Percentiles rank a stretch among this genome's conserved stretches.
These are phyloP conservation scores for Lumnitzera racemosa DNA, from an alignment of 345 rosid genomes.

Conservation along the genomic window DNA sequence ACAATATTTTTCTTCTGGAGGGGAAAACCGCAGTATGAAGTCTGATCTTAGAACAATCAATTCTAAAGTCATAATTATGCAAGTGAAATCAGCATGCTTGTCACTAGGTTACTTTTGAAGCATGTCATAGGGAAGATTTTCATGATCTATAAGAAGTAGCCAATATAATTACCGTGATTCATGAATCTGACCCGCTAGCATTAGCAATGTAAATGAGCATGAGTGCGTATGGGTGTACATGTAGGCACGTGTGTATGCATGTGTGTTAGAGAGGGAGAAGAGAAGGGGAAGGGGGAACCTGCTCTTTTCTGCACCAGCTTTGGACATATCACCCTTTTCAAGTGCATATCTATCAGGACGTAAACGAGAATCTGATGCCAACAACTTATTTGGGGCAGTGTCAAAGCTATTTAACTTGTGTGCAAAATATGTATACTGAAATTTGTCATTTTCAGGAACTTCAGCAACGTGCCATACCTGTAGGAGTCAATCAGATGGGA, in stretches of 20 bases:
- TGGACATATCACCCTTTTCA: conserved; percentile 27
- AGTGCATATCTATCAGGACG: conserved; percentile 34
- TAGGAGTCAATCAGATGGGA: background rate
- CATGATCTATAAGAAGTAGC: background rate
- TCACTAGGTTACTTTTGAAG: too few relatives aligned
- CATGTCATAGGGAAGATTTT: too few relatives aligned
- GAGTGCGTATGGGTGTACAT: too few relatives aligned
- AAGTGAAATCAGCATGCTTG: too few relatives aligned
- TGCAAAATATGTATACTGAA: conserved; percentile 28
- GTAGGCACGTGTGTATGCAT: background rate
- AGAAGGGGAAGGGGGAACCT: conserved; percentile 17
- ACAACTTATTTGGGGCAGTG: conserved; percentile 27
- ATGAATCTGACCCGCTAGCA: too few relatives aligned
- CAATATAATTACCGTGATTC: background rate
- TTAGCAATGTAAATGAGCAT: too few relatives aligned
- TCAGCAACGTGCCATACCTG: conserved; percentile 29
- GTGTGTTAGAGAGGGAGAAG: conserved; percentile 4
- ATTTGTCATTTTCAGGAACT: conserved; percentile 21
- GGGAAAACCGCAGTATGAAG: too few relatives aligned
- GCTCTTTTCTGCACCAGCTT: conserved; percentile 27
- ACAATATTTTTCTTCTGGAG: too few relatives aligned
- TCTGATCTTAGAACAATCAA: too few relatives aligned
- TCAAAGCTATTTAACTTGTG: conserved; percentile 31
- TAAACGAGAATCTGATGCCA: conserved; percentile 29
- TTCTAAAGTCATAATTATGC: too few relatives aligned